Evolutionary conservation across 441 rosid genomes (phyloP), one percentile per base, ranked within the genome.

Genomic region (Theobroma grandiflorum): DNA sequence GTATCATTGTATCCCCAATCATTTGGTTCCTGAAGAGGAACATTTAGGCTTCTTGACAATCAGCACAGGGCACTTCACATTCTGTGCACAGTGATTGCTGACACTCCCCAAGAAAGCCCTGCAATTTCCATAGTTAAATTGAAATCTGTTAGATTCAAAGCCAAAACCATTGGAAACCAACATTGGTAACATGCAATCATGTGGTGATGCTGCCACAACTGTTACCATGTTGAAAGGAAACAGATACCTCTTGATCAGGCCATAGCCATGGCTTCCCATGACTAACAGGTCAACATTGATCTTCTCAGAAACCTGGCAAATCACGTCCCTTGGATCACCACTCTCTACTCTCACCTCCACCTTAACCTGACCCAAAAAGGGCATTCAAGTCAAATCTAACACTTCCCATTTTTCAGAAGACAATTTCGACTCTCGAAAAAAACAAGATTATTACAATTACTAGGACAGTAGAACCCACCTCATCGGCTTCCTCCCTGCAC

Each of bases 201-300:
- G 31, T 26, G 31, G 31, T 1, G 31, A 26, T 26, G 1, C 31
- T 26, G 31, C 31, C 31, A 26, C 31, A 26, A 26, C 31, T 26
- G 31, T 26, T 26, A 26, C 31, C 1, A 26, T 26, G 31, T 26
- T 26, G 31, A 26, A 26, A 0, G 31, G 31, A 26, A 26, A 26
- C 31, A 26, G 31, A 26, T 35, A 91, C 93, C 95, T 88, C 76
- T 90, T 87, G 81, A 91, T 86, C 8, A 78, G 78, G 57, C 95
- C 92, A 64, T 90, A 91, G 53, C 92, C 93, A 42, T 88, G 95
- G 74, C 88, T 85, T 7, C 95, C 95, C 91, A 90, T 86, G 18
- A 90, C 93, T 20, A 90, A 77, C 76, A 92, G 52, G 20, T 90
- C 90, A 50, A 81, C 87, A 8, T 76, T 33, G 33, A 87, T 77